Base-by-base conservation (phyloP, 306 rosid genomes). In the Cicer cuneatum region DNA sequence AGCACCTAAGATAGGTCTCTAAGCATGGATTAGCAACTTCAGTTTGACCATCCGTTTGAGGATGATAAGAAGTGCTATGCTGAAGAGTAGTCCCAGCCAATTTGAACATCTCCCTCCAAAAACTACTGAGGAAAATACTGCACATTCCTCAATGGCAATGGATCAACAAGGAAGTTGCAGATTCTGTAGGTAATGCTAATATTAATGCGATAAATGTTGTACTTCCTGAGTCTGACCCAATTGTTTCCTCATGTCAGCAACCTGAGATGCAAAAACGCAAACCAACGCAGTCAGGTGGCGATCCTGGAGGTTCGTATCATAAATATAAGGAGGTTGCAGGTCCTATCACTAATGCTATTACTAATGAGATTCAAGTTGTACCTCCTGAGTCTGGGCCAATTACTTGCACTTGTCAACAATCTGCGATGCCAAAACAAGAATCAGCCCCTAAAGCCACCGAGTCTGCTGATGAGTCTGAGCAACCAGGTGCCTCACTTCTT, bases 401-500 rank as follows among this genome's bases (percentile, higher is more conserved):
- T 41, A 18, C 12, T 64, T 74, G 75, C 9, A 63, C 78, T 7
- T 56, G 2, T 10, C 88, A 74, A 54, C 75, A 79, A 45, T 48
- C 81, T 63, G 78, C 2, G 15, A 16, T 42, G 56, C 56, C 68
- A 21, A 75, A 73, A 16, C 79, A 11, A 14, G 86, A 72, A 39
- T 1, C 57, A 10, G 21, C 70, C 16, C 56, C 24, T 14, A 70
- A 65, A 60, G 58, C 40, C 11, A 21, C 70, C 5, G 35, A 59
- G 24, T 47, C 72, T 35, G 71, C 84, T 8, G 67, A n/a, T n/a
- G n/a, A n/a, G 51, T 61, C 75, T 61, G 71, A 72, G 74, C 77
- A 66, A 76, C 59, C 90, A 11, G 54, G 8, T 18, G 68, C 12
- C 35, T 56, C 18, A 24, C 78, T 73, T 64, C 69, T 66, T 33